Evolutionary conservation across 345 rosid genomes (phyloP).

Genomic region (Pugionium cornutum): DNA sequence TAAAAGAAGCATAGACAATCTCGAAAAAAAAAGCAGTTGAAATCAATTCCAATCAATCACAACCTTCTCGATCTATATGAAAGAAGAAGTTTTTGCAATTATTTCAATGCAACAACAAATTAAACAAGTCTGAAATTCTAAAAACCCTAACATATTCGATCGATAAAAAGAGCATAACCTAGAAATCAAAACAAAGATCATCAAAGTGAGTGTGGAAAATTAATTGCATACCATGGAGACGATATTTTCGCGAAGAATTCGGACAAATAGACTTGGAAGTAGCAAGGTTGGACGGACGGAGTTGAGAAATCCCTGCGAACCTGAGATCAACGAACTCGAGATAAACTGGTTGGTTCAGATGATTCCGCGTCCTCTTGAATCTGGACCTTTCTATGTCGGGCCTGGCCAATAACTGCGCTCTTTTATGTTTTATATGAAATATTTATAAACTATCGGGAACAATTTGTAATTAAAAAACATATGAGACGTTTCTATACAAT

Average conservation of each 20-base stretch:
- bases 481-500: neutral
- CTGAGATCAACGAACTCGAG: conserved; percentile 40
- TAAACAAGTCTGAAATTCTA: conserved; percentile 11
- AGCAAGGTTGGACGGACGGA: neutral
- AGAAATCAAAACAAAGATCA: conserved; percentile 33
- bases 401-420: neutral
- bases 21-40: conserved; percentile 23
- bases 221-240: conserved; percentile 36
- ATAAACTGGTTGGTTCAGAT: conserved; percentile 26
- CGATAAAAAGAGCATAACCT: conserved; percentile 16
- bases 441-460: conserved; percentile 4
- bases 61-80: conserved; percentile 26
- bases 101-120: neutral
- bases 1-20: conserved; percentile 4
- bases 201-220: neutral
- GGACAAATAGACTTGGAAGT: neutral
- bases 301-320: conserved; percentile 18
- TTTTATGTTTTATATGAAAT: neutral
- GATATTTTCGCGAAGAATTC: neutral
- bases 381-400: conserved; percentile 11
- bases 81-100: conserved; percentile 9
- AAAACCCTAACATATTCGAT: conserved; percentile 39
- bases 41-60: conserved; percentile 32
- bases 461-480: conserved; percentile 1
- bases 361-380: conserved; percentile 30